Base-by-base conservation (phyloP, 805 yeast genomes). In the Cyberlindnera misumaiensis region DNA sequence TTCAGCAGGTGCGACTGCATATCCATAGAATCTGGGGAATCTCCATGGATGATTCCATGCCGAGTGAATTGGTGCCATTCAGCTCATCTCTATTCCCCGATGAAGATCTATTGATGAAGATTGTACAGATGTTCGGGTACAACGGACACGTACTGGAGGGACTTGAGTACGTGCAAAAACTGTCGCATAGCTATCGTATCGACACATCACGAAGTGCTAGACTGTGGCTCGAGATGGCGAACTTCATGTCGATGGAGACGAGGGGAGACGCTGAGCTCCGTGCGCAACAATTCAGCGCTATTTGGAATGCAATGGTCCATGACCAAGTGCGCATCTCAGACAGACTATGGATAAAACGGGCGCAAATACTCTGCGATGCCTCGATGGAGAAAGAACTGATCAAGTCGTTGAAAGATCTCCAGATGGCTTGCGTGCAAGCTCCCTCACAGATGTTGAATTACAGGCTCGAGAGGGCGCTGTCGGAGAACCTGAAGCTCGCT, bases 11-110 rank as follows among this genome's bases (percentile, higher is more conserved):
- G 10, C 43, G 48, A 35, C 15, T 30, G 5, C 51, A 52, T 14
- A 44, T 52, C 12, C 14, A 31, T 6, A 31, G 41, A 32, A 41
- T 49, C 0, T 52, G 57, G 57, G 57, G 55, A 5, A 44, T 52
- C 12, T 11, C 42, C 3, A 18, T 15, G 17, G 38, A 30, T 12
- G 41, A 35, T 9, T 15, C 40, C 22, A 28, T n/a, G 9, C 43
- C 48, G 13, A 13, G 12, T 10, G 18, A 22, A 10, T 13, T 43
- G 11, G 18, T 49, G 11, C 35, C 45, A 2, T 28, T 12, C 15
- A 22, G 43, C 3, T 45, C 51, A 9, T 30, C 45, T 4, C 25
- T 52, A 6, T 52, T 51, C 30, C 57, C 57, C 11, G 48, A 45
- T 18, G 10, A n/a, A n/a, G 40, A 35, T 4, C 39, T 52, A 4